Percentiles rank a stretch among this genome's conserved stretches.
Conservation (phyloP, 1,284 basidiomycete genomes). For the Erythrobasidium hasegawianum region DNA sequence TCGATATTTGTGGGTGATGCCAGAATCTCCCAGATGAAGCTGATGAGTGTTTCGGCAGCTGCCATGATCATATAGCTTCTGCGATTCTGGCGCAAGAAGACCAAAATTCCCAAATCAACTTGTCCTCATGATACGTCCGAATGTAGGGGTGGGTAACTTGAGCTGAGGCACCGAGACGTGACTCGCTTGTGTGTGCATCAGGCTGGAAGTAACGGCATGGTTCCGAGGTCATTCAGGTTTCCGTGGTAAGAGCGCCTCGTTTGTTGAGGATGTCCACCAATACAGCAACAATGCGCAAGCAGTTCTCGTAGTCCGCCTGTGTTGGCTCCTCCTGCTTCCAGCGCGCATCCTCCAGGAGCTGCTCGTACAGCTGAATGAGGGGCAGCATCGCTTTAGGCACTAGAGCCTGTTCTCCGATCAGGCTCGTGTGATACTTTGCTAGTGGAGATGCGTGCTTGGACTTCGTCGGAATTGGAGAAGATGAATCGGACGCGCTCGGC, state of each 20-base stretch:
- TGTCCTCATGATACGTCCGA: too few relatives aligned
- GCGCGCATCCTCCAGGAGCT: conserved; percentile 33
- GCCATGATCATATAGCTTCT: too few relatives aligned
- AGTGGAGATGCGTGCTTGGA: conserved; percentile 12
- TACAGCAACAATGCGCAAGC: conserved; percentile 36
- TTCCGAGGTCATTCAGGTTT: background rate
- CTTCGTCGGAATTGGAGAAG: background rate
- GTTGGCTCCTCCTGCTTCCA: conserved; percentile 37
- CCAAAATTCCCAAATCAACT: too few relatives aligned
- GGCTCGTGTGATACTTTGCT: conserved; percentile 8
- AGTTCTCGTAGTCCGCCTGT: conserved; percentile 36
- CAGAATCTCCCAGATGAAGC: too few relatives aligned
- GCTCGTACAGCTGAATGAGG: conserved; percentile 38
- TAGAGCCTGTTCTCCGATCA: conserved; percentile 7
- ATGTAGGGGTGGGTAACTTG: too few relatives aligned
- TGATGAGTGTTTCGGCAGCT: too few relatives aligned
- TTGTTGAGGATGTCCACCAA: conserved; percentile 34
- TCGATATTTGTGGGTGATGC: too few relatives aligned
- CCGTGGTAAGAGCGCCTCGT: background rate
- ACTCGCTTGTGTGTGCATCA: too few relatives aligned
- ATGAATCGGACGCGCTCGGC: conserved; percentile 1
- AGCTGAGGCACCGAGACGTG: too few relatives aligned
- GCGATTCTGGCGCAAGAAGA: too few relatives aligned
- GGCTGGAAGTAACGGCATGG: too few relatives aligned
- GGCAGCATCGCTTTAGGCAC: conserved; percentile 35